These are phyloP conservation scores for Helianthus tuberosus DNA, from an alignment of 129 eudicot species.

Conservation along the genomic window DNA sequence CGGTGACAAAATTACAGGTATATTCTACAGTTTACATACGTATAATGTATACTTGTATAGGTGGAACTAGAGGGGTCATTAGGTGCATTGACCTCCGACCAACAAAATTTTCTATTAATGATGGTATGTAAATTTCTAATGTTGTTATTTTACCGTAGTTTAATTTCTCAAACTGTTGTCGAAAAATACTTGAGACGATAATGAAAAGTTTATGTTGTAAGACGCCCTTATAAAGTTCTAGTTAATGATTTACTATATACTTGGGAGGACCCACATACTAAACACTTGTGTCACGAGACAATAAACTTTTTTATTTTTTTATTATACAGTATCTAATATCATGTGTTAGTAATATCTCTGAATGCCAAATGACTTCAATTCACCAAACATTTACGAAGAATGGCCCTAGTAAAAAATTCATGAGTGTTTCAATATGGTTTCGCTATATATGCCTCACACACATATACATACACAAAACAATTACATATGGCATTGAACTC, in stretches of 20 bases:
- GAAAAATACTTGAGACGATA: too few species aligned
- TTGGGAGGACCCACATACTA: too few species aligned
- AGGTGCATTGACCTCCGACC: background rate
- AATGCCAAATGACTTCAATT: background rate
- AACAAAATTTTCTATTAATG: too few species aligned
- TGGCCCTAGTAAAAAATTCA: background rate
- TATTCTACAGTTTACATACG: background rate
- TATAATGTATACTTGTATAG: background rate
- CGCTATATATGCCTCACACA: too few species aligned
- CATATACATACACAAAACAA: too few species aligned
- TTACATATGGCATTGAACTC: background rate
- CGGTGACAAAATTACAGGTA: slow-evolving; percentile 83
- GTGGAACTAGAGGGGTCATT: background rate
- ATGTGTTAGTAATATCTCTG: background rate
- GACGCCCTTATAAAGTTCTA: background rate
- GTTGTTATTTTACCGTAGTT: too few species aligned
- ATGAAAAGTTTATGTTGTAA: background rate
- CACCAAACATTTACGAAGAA: background rate
- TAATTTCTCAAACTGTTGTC: too few species aligned
- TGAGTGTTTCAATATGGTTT: background rate
- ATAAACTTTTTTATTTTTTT: background rate
- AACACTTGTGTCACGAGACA: too few species aligned
- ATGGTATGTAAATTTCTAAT: too few species aligned
- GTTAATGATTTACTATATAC: too few species aligned
- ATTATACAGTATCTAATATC: background rate